Evolutionary conservation across 2,329 filamentous ascomycete genomes (phyloP), one percentile per base, ranked within the genome.

Genomic region (Arthrobotrys conoides): DNA sequence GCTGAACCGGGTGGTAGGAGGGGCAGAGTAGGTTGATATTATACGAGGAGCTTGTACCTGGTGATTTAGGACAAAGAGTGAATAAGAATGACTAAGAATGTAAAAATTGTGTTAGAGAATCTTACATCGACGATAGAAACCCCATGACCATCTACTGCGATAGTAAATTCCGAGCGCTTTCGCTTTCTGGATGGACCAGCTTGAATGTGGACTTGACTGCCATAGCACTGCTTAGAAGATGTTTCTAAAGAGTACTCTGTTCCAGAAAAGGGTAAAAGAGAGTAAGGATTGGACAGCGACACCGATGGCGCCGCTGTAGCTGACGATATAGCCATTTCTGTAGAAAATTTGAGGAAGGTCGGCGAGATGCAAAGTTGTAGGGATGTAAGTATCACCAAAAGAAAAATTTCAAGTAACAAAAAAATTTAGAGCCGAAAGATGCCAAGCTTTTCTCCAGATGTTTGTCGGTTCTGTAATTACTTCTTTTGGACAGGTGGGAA

Each of bases 261-360:
- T 49, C 75, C 68, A 24, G 68, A 72, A 72, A 78, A 72, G 16
- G 75, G 41, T 10, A 78, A 46, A 18, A 78, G 68, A 24, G 75
- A 68, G 46, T 78, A 78, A 49, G 75, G 75, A 69, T 67, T 78
- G 20, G 75, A 78, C 16, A 78, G 75, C 75, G 75, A 78, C 75
- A 78, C 75, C 53, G 75, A 78, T 14, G 75, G 75, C 63, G 75
- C 51, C 49, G 67, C 67, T 55, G 64, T 59, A 51, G 75, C 71
- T 20, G 55, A 72, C 65, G 68, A 72, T 72, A 78, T 78, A 38
- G 68, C 75, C 75, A 78, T 78, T 64, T 78, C 72, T 48, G 59
- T 41, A 33, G 12, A 20, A 20, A 20, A 36, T 36, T 67, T 63
- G 20, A 30, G 27, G 38, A 48, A 77, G 41, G n/a, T 67, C 41